phyloP scores from a whole-genome alignment of 345 rosid genomes.

The Bruguiera gymnorhiza region DNA sequence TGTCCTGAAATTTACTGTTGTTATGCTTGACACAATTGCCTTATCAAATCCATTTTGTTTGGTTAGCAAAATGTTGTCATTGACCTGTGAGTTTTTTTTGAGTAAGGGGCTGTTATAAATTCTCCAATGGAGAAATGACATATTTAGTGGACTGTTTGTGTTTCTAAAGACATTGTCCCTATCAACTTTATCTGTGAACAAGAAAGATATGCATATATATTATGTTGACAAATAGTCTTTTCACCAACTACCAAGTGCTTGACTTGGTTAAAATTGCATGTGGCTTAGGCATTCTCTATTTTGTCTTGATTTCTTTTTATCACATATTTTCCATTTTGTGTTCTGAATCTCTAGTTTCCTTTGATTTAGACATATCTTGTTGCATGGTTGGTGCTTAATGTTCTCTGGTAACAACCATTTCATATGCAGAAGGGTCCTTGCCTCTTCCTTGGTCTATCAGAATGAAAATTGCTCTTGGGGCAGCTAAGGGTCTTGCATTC shows the following conservation, averaged over 20 bases:
- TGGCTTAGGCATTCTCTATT: not conserved
- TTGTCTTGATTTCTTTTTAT: not conserved
- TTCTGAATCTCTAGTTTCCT: not conserved
- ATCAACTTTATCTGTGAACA: not conserved
- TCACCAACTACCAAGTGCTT: not conserved
- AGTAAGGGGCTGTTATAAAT: too few relatives aligned
- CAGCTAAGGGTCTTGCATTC: constrained; percentile 43
- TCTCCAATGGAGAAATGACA: too few relatives aligned
- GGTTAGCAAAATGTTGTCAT: not conserved
- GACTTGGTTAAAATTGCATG: not conserved
- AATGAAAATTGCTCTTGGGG: constrained; percentile 45
- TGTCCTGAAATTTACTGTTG: not conserved
- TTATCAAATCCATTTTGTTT: not conserved
- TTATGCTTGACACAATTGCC: not conserved
- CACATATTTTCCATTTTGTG: not conserved
- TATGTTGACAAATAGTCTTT: not conserved
- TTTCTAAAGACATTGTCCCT: too few relatives aligned
- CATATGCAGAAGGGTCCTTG: constrained; percentile 33
- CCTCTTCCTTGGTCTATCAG: constrained; percentile 46
- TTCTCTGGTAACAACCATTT: constrained; percentile 34
- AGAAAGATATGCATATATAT: not conserved
- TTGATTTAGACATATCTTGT: not conserved
- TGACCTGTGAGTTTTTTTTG: not conserved
- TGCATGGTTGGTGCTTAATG: constrained; percentile 8
- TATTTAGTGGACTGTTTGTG: too few relatives aligned